Base-by-base conservation (phyloP, 768 basidiomycete genomes). In the Phlegmacium glaucopus region DNA sequence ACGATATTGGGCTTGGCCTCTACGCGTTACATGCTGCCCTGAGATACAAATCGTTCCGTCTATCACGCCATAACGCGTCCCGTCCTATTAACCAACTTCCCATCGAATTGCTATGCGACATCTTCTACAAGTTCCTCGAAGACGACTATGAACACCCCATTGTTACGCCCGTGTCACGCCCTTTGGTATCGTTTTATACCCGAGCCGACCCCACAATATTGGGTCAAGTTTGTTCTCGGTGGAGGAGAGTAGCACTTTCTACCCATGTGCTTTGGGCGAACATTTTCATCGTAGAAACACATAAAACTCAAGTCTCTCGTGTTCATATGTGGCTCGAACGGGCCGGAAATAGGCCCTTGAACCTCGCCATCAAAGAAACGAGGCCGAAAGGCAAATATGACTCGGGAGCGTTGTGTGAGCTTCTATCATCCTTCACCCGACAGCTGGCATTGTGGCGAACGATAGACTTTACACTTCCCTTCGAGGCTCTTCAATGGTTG, bases 181-280 rank as follows among this genome's bases (percentile, higher is more conserved):
- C 45, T 9, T 26, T 46, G 25, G 44, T 42, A 2, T 37, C 47
- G 4, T 3, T 22, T 2, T 9, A 32, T 11, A 43, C 49, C 9
- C 28, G 42, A 1, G 42, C 29, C 8, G 52, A 44, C 32, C 60
- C 60, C 3, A 44, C 52, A 13, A 42, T 39, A 13, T 45, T 61
- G 4, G 58, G 54, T 2, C 58, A 55, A 9, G 53, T 61, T 2
- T 61, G 56, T 30, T 48, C 44, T 6, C 28, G 52, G 28, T 61
- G 60, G 60, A 49, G 60, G 47, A n/a, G n/a, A n/a, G n/a, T n/a
- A n/a, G n/a, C n/a, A n/a, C n/a, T n/a, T n/a, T n/a, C n/a, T n/a
- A n/a, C 47, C 22, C 50, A 45, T 10, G 34, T 37, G 10, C 39
- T 61, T 0, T 61, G 60, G 60, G 48, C 52, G 6, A 47, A 45